phyloP scores from a whole-genome alignment of 768 basidiomycete genomes.

The Hemileccinum rubropunctum region DNA sequence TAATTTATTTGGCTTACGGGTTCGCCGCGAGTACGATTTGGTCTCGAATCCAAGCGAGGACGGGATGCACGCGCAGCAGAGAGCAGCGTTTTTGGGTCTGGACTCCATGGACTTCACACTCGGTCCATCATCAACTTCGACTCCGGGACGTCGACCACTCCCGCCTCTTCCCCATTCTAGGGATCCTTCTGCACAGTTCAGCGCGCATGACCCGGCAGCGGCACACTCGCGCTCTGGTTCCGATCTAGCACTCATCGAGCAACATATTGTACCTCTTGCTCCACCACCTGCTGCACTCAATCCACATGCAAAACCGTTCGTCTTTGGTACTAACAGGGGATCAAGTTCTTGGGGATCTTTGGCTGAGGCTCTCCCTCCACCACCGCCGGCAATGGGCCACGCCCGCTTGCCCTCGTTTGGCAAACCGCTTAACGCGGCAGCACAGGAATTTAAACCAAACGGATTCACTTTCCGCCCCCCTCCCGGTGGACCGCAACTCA shows the following conservation, averaged over 20 bases:
- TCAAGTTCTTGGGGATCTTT: conserved; percentile 35
- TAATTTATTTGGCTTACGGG: conserved; percentile 41
- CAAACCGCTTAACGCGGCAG: conserved; percentile 74
- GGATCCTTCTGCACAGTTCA: conserved; percentile 57
- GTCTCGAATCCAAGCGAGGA: conserved; percentile 89
- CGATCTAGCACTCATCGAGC: conserved; percentile 38
- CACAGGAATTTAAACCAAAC: conserved; percentile 77
- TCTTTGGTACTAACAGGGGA: conserved; percentile 54
- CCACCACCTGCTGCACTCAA: conserved; percentile 47
- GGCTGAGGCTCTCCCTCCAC: conserved; percentile 26
- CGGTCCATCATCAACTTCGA: conserved; percentile 43
- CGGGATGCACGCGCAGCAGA: conserved; percentile 36
- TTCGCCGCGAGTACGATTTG: conserved; percentile 58
- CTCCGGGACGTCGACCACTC: conserved; percentile 46
- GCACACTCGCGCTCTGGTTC: conserved; percentile 58
- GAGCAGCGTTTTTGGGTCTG: conserved; percentile 44
- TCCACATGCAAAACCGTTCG: conserved; percentile 81
- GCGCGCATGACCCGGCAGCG: conserved; percentile 56
- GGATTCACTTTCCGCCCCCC: conserved; percentile 79
- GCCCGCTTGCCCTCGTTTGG: conserved; percentile 46
- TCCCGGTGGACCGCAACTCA: conserved; percentile 58
- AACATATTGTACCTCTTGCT: conserved; percentile 12
- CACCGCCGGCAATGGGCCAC: conserved; percentile 40
- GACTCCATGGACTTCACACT: conserved; percentile 44
- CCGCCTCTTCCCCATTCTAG: conserved; percentile 67